Conservation (phyloP, 2,329 filamentous ascomycete genomes). For the Clonostachys solani region DNA sequence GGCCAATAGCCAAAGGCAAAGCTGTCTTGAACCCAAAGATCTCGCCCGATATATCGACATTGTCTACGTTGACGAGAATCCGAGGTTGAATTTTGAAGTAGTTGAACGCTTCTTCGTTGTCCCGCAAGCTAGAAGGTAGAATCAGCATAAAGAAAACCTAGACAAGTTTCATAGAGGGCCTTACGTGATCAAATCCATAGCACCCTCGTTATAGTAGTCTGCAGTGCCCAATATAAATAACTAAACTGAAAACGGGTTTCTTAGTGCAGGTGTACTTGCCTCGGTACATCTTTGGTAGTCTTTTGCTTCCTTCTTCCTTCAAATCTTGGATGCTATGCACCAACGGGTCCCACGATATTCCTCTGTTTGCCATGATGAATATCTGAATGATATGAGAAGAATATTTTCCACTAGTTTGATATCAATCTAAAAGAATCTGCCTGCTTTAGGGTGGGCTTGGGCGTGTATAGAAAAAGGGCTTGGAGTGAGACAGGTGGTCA, state of each 20-base stretch:
- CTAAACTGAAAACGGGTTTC: too few species aligned
- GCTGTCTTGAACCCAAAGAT: slow-evolving; percentile 37
- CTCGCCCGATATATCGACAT: slow-evolving; percentile 29
- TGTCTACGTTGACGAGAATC: slow-evolving; percentile 32
- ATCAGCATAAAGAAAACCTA: background rate
- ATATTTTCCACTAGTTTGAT: too few species aligned
- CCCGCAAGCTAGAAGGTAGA: slow-evolving; percentile 22
- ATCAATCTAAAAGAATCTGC: too few species aligned
- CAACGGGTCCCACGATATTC: slow-evolving; percentile 1
- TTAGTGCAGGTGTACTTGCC: too few species aligned
- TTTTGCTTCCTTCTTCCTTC: background rate
- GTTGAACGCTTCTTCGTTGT: slow-evolving; percentile 46
- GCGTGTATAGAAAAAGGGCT: too few species aligned
- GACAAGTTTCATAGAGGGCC: background rate
- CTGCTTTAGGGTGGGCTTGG: too few species aligned
- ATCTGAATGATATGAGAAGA: too few species aligned
- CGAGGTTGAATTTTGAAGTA: slow-evolving; percentile 41
- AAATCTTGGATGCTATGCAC: slow-evolving; percentile 4
- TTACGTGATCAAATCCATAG: slow-evolving; percentile 36
- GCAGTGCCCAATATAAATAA: background rate
- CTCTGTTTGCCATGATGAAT: slow-evolving; percentile 5
- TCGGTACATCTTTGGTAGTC: background rate
- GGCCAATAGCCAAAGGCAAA: slow-evolving; percentile 49
- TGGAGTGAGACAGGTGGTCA: too few species aligned
- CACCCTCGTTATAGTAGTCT: slow-evolving; percentile 50